phyloP scores from a whole-genome alignment of 83 land plant species.

The Diphasiastrum complanatum region DNA sequence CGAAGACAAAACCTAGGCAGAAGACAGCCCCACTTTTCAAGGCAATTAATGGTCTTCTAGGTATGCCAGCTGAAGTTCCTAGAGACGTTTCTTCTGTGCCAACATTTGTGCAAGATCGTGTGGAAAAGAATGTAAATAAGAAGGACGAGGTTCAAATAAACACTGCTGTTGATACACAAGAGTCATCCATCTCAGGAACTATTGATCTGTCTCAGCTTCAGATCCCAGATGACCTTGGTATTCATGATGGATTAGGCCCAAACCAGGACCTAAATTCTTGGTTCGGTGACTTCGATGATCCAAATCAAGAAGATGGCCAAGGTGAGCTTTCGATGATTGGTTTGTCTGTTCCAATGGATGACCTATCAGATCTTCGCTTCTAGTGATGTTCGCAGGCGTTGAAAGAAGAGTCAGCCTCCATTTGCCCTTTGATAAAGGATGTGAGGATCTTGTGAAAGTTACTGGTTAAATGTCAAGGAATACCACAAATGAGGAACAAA shows the following conservation, averaged over 20 bases:
- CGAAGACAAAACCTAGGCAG: slow-evolving; percentile 66
- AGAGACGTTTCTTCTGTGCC: slow-evolving; percentile 7
- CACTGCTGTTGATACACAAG: slow-evolving; percentile 13
- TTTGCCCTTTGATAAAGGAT: no score
- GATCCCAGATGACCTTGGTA: slow-evolving; percentile 59
- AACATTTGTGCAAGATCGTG: slow-evolving; percentile 24
- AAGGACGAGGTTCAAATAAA: not conserved
- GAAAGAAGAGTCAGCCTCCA: no score
- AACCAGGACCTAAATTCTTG: slow-evolving; percentile 60
- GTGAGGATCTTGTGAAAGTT: no score
- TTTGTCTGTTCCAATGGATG: no score
- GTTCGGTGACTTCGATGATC: slow-evolving; percentile 61
- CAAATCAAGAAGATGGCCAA: slow-evolving; percentile 31
- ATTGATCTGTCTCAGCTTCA: slow-evolving; percentile 50
- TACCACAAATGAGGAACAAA: no score
- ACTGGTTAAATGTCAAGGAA: no score
- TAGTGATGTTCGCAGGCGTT: no score
- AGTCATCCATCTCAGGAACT: slow-evolving; percentile 33
- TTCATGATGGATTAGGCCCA: slow-evolving; percentile 36
- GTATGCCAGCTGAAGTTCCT: slow-evolving; percentile 34
- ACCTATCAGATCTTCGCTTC: slow-evolving; percentile 55
- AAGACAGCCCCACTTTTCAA: slow-evolving; percentile 69
- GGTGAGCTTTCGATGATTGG: not conserved
- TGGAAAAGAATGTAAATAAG: not conserved
- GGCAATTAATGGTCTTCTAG: slow-evolving; percentile 51